Percentiles rank a stretch among this genome's conserved stretches.
These are phyloP conservation scores for Yarrowia bubula DNA, from an alignment of 805 yeast genomes.

Conservation along the genomic window DNA sequence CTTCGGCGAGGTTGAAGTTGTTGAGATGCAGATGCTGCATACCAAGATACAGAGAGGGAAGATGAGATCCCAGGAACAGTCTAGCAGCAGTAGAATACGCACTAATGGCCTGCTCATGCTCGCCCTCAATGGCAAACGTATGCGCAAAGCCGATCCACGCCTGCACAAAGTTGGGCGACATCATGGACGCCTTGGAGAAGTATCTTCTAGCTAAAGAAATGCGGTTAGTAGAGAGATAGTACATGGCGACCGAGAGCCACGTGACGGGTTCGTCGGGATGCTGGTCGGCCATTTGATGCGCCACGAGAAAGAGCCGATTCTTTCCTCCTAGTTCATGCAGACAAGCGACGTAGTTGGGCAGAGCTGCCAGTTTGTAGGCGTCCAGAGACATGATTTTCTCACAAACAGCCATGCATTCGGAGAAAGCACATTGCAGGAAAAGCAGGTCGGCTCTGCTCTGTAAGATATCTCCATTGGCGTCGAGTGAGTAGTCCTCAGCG, in stretches of 20 bases:
- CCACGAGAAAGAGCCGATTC: slow-evolving; percentile 71
- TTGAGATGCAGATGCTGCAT: slow-evolving; percentile 94
- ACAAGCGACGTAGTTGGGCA: slow-evolving; percentile 81
- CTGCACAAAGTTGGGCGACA: slow-evolving; percentile 86
- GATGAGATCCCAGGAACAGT: slow-evolving; percentile 70
- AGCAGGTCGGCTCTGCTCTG: slow-evolving; percentile 65
- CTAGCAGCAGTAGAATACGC: slow-evolving; percentile 96
- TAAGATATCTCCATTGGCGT: slow-evolving; percentile 66
- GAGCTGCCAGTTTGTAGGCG: slow-evolving; percentile 63
- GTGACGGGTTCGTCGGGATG: slow-evolving; percentile 80
- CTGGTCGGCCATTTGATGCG: slow-evolving; percentile 82
- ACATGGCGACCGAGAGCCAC: slow-evolving; percentile 90
- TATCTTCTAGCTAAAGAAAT: slow-evolving; percentile 79
- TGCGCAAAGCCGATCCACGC: slow-evolving; percentile 99
- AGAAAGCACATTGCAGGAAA: slow-evolving; percentile 74
- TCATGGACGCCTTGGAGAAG: slow-evolving; percentile 82
- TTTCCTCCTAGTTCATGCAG: slow-evolving; percentile 80
- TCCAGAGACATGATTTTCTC: slow-evolving; percentile 53
- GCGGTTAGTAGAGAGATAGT: slow-evolving; percentile 72
- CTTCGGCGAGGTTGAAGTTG: slow-evolving; percentile 78
- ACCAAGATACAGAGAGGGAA: slow-evolving; percentile 86
- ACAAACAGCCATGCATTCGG: slow-evolving; percentile 71
- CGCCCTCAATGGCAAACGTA: slow-evolving; percentile 97
- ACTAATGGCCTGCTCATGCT: slow-evolving; percentile 96
- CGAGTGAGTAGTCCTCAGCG: slow-evolving; percentile 68